A percentile compares a stretch with the other conserved stretches of the same genome.
phyloP scores from a whole-genome alignment of 176 grass and related monocot species.

The Saccharum officinarum region DNA sequence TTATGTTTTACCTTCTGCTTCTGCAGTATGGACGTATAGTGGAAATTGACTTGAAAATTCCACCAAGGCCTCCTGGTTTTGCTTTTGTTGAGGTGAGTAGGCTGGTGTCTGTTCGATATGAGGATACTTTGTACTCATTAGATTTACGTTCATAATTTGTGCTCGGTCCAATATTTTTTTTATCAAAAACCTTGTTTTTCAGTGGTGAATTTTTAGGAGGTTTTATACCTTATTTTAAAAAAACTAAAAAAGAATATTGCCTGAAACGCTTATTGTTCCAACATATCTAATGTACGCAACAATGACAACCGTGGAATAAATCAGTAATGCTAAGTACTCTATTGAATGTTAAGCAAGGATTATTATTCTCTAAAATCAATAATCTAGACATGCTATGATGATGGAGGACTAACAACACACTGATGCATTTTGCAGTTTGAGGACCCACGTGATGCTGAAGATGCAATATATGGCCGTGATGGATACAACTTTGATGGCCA shows the following conservation, averaged over 20 bases:
- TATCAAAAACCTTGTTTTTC: background rate
- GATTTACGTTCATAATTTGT: background rate
- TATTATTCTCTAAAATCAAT: background rate
- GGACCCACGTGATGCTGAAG: conserved; percentile 80
- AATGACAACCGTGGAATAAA: background rate
- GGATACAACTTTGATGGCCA: conserved; percentile 90
- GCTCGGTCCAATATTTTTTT: background rate
- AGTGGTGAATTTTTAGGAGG: background rate
- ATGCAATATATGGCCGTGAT: conserved; percentile 94
- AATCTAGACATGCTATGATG: background rate
- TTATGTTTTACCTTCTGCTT: conserved; percentile 27
- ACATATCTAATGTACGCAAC: background rate
- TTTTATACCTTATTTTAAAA: background rate
- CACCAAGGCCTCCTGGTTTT: conserved; percentile 89
- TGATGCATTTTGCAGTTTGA: conserved; percentile 69
- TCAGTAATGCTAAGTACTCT: background rate
- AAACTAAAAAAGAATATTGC: background rate
- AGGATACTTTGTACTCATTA: background rate
- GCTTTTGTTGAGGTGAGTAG: conserved; percentile 87
- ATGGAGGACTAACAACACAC: background rate
- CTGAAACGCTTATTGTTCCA: background rate
- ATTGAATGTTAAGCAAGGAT: background rate
- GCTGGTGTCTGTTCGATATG: background rate
- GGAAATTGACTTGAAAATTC: conserved; percentile 93
- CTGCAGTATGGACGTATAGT: conserved; percentile 87